Evolutionary conservation across 2,329 filamentous ascomycete species (phyloP), one percentile per base, ranked within the genome.

Genomic region (Diaporthe aspalathi): DNA sequence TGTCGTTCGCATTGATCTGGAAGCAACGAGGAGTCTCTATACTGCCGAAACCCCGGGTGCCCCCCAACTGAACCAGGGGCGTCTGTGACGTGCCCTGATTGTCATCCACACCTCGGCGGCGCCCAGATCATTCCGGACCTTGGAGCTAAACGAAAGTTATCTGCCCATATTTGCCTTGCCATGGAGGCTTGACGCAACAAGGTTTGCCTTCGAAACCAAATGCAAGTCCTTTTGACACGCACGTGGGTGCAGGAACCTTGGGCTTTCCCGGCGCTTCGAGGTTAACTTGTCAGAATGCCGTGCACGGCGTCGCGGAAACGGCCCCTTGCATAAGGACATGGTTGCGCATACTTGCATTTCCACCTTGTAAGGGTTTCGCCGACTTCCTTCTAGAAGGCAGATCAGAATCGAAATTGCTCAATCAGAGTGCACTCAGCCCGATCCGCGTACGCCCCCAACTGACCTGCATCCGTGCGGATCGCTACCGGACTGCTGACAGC

Each of bases 351-450:
- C 60, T 50, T 20, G 45, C 60, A 65, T 38, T 12, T 29, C 5
- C 45, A 49, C 27, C 24, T 24, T 14, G 57, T 17, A 49, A 38
- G 60, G 60, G 29, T 38, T 45, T 49, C 60, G 60, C 45, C 60
- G 45, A 65, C 29, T 65, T 65, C 45, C 60, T 65, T 65, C 60
- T 65, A 65, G 60, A 65, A 65, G 60, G 45, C 60, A 65, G 60
- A 65, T 65, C 60, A 50, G 60, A 65, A 38, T 65, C 29, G 45
- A 65, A 50, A 65, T 50, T 50, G 43, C 43, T 50, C 60, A 65
- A 50, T 65, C 43, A 65, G 60, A 65, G 60, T 63, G 27, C 24
- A 63, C 60, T 49, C 60, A 65, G 60, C 60, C 60, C 60, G 60
- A 65, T 65, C 45, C 60, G 60, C 60, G 43, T 49, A 49, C 60